These are phyloP conservation scores for Hypoxylon sp. DNA, from an alignment of 2,329 filamentous ascomycete genomes.

Conservation along the genomic window DNA sequence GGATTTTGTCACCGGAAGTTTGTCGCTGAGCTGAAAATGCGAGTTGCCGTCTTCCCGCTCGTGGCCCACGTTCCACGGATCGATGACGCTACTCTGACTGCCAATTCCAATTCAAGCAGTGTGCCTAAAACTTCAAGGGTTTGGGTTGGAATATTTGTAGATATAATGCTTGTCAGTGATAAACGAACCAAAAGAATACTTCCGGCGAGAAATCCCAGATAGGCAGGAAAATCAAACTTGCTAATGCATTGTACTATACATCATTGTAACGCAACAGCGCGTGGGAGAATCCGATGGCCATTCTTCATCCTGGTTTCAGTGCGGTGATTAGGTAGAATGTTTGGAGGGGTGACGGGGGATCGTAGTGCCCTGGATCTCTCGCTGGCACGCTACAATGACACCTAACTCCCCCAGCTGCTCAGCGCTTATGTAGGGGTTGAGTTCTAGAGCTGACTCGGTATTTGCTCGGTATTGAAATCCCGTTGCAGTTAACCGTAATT, in stretches of 20 bases:
- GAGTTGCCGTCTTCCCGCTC: slow-evolving; percentile 3
- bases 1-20: neutral
- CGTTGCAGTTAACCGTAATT: slow-evolving; percentile 10
- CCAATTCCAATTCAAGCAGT: slow-evolving; percentile 7
- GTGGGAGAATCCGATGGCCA: too few species aligned
- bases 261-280: too few species aligned
- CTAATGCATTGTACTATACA: too few species aligned
- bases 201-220: slow-evolving; percentile 18
- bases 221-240: slow-evolving; percentile 28
- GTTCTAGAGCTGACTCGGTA: slow-evolving; percentile 25
- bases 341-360: too few species aligned
- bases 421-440: slow-evolving; percentile 13
- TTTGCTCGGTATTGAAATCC: slow-evolving; percentile 29
- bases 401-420: slow-evolving; percentile 2
- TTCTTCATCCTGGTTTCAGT: too few species aligned
- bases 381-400: neutral
- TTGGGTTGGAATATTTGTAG: neutral
- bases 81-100: slow-evolving; percentile 8
- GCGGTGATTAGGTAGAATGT: too few species aligned
- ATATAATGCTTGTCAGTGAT: too few species aligned
- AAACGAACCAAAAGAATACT: slow-evolving; percentile 1
- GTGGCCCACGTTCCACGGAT: slow-evolving; percentile 3
- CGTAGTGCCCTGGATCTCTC: slow-evolving; percentile 18
- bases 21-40: slow-evolving; percentile 6
- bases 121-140: slow-evolving; percentile 2